These are phyloP conservation scores for Xylariaceae sp. DNA, from an alignment of 2,329 filamentous ascomycete genomes.

Conservation along the genomic window DNA sequence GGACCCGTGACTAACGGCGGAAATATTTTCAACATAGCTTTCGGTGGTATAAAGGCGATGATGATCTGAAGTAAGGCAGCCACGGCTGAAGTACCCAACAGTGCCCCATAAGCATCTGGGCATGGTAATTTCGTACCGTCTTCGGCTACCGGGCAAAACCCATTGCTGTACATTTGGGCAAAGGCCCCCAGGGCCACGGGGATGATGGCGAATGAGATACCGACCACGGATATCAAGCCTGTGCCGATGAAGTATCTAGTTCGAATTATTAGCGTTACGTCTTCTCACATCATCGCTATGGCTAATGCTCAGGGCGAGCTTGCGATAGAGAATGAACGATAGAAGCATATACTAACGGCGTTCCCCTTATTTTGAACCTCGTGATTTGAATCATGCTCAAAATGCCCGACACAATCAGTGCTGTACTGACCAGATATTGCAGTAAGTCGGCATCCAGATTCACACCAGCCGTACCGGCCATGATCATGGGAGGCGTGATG, in stretches of 20 bases:
- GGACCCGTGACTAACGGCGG: constrained; percentile 75
- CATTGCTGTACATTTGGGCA: constrained; percentile 72
- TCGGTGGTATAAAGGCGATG: constrained; percentile 71
- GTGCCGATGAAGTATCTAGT: constrained; percentile 71
- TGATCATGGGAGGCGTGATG: constrained; percentile 74
- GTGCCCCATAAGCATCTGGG: constrained; percentile 70
- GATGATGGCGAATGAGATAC: constrained; percentile 74
- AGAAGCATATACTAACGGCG: constrained; percentile 43
- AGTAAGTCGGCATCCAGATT: constrained; percentile 58
- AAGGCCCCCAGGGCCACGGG: constrained; percentile 69
- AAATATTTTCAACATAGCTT: constrained; percentile 66
- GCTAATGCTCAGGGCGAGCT: not conserved
- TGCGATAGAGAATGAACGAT: not conserved
- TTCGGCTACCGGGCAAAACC: constrained; percentile 57
- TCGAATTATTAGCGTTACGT: no score
- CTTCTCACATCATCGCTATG: not conserved
- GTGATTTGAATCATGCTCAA: constrained; percentile 75
- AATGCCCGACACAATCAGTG: constrained; percentile 73
- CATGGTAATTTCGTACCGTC: constrained; percentile 68
- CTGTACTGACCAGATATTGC: constrained; percentile 76
- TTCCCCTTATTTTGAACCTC: constrained; percentile 67
- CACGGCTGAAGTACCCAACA: constrained; percentile 65
- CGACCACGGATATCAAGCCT: constrained; percentile 74
- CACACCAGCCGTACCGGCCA: constrained; percentile 57
- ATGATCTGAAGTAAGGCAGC: constrained; percentile 67